Conservation (phyloP, 306 rosid genomes). For the Pyrus communis region DNA sequence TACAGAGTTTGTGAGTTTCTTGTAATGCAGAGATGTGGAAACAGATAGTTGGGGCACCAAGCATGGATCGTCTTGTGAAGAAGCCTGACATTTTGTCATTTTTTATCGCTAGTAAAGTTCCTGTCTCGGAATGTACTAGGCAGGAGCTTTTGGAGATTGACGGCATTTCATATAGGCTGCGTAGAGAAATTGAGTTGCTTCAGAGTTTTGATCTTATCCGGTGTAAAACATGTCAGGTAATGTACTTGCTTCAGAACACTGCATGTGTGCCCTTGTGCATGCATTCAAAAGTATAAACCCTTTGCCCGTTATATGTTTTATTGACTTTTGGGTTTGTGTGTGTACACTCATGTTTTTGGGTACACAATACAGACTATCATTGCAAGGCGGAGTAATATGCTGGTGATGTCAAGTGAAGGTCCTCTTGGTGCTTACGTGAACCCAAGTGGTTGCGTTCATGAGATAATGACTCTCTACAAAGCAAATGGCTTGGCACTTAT, state of each 20-base stretch:
- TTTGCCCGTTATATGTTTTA: neutral
- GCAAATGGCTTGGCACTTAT: slow-evolving; percentile 63
- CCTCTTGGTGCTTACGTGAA: slow-evolving; percentile 96
- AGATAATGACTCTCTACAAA: slow-evolving; percentile 74
- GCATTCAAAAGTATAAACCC: neutral
- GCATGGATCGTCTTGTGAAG: slow-evolving; percentile 69
- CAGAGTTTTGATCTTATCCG: slow-evolving; percentile 66
- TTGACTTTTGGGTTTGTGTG: neutral
- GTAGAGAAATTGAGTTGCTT: slow-evolving; percentile 89
- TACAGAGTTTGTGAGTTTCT: neutral
- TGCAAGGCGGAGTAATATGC: slow-evolving; percentile 82
- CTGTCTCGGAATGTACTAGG: slow-evolving; percentile 88
- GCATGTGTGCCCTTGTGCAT: neutral
- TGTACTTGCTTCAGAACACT: slow-evolving; percentile 12
- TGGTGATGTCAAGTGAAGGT: slow-evolving; percentile 94
- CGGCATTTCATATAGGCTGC: slow-evolving; percentile 81
- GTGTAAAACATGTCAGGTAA: slow-evolving; percentile 74
- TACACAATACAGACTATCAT: slow-evolving; percentile 51
- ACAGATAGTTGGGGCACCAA: slow-evolving; percentile 66
- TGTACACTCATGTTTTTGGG: neutral
- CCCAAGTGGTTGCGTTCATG: slow-evolving; percentile 62
- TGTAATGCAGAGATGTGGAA: slow-evolving; percentile 82
- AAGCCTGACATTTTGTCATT: slow-evolving; percentile 81
- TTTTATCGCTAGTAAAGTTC: slow-evolving; percentile 88
- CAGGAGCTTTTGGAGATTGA: slow-evolving; percentile 92